Evolutionary conservation across 2,329 filamentous ascomycete species (phyloP).

Genomic region (Ceratocystis harringtonii): DNA sequence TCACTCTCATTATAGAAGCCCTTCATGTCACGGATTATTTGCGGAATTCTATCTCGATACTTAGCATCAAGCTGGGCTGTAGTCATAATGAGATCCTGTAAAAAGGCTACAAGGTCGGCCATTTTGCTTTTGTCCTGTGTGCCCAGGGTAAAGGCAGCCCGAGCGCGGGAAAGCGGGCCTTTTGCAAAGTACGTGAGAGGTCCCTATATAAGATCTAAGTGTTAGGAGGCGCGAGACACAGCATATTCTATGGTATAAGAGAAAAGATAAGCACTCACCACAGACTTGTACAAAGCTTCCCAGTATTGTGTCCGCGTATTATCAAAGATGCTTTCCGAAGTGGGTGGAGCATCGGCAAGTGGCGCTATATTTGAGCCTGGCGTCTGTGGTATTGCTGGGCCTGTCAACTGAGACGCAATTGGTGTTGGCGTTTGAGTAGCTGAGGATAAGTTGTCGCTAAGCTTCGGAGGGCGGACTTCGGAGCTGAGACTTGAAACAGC

Average conservation of each 20-base stretch:
- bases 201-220: conserved; percentile 32
- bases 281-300: conserved; percentile 47
- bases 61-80: conserved; percentile 62
- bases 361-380: conserved; percentile 3
- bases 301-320: conserved; percentile 44
- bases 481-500: not conserved
- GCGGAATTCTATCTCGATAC: conserved; percentile 55
- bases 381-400: not conserved
- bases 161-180: conserved; percentile 59
- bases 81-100: conserved; percentile 53
- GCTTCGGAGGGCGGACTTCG: not conserved
- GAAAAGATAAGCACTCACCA: conserved; percentile 29
- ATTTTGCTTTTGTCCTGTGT: conserved; percentile 46
- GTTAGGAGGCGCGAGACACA: conserved; percentile 18
- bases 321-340: conserved; percentile 39
- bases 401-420: not conserved
- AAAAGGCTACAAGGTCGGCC: conserved; percentile 48
- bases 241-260: not conserved
- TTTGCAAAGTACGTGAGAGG: conserved; percentile 75
- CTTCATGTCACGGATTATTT: conserved; percentile 43
- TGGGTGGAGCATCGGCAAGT: conserved; percentile 20
- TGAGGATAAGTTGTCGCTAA: not conserved
- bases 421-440: not conserved
- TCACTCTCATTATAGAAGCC: conserved; percentile 41
- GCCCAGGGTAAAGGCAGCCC: conserved; percentile 52